Conservation (phyloP, 1,284 basidiomycete species). For the Cutaneotrichosporon cutaneum region DNA sequence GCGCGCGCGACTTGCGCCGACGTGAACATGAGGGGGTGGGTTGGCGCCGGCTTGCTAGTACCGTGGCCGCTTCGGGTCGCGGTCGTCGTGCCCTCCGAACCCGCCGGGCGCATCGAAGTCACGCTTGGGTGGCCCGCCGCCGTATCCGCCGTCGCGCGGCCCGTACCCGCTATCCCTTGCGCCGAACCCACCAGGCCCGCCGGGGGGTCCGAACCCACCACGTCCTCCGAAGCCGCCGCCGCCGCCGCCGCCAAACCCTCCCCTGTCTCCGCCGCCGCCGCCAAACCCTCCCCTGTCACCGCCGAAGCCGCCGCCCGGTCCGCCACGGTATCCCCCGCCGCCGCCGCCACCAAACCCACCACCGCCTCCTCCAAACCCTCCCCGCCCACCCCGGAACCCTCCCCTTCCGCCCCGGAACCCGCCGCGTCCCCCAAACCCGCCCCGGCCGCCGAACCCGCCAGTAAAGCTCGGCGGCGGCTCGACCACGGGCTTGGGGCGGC, state of each 20-base stretch:
- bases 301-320: constrained; percentile 25
- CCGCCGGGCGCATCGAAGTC: constrained; percentile 52
- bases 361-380: constrained; percentile 31
- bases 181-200: constrained; percentile 4
- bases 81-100: constrained; percentile 71
- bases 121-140: constrained; percentile 36
- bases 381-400: constrained; percentile 28
- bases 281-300: constrained; percentile 27
- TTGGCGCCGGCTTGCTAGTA: constrained; percentile 55
- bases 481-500: constrained; percentile 77
- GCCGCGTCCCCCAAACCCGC: constrained; percentile 23
- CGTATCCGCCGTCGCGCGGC: background rate
- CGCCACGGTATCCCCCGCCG: constrained; percentile 54
- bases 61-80: constrained; percentile 73
- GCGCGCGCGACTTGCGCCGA: too few relatives aligned
- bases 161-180: constrained; percentile 13
- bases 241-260: constrained; percentile 16
- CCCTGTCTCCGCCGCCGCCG: constrained; percentile 24
- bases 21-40: background rate
- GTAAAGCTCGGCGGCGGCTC: constrained; percentile 12
- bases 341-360: constrained; percentile 25
- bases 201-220: constrained; percentile 30
- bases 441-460: constrained; percentile 30
- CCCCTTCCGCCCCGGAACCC: constrained; percentile 26
- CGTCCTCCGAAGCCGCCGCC: constrained; percentile 30